phyloP scores from a whole-genome alignment of 192 early-diverging fungal genomes.

The Backusella australiensis region DNA sequence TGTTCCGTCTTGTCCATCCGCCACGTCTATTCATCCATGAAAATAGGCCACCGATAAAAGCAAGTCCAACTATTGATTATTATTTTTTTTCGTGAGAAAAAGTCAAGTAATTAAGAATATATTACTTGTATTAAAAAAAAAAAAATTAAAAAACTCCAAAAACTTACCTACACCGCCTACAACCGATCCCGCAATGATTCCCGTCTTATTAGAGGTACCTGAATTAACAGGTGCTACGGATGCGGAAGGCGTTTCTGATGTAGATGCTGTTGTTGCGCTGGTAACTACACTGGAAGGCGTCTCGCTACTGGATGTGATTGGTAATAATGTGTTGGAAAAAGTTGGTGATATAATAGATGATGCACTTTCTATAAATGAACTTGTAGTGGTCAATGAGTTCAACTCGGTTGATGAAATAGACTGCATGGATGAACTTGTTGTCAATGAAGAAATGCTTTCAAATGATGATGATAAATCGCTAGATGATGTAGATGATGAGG shows the following conservation, averaged over 20 bases:
- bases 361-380: not conserved
- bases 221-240: not conserved
- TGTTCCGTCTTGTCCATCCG: conserved; percentile 13
- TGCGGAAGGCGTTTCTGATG: not conserved
- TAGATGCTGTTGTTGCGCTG: not conserved
- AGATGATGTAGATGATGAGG: not conserved
- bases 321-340: not conserved
- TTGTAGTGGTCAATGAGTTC: not conserved
- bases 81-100: not conserved
- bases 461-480: not conserved
- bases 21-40: conserved; percentile 30
- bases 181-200: not conserved
- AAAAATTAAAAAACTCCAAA: not conserved
- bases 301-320: not conserved
- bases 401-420: not conserved
- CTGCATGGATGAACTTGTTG: not conserved
- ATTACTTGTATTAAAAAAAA: not conserved
- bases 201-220: not conserved
- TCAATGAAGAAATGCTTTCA: not conserved
- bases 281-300: not conserved
- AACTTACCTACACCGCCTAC: conserved; percentile 11
- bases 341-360: not conserved
- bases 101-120: not conserved
- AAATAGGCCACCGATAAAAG: conserved; percentile 23
- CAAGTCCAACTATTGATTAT: conserved; percentile 22